A percentile compares a stretch with the other conserved stretches of the same genome.
These are phyloP conservation scores for Dendrobium catenatum DNA, from an alignment of 106 monocot genomes.

Conservation along the genomic window DNA sequence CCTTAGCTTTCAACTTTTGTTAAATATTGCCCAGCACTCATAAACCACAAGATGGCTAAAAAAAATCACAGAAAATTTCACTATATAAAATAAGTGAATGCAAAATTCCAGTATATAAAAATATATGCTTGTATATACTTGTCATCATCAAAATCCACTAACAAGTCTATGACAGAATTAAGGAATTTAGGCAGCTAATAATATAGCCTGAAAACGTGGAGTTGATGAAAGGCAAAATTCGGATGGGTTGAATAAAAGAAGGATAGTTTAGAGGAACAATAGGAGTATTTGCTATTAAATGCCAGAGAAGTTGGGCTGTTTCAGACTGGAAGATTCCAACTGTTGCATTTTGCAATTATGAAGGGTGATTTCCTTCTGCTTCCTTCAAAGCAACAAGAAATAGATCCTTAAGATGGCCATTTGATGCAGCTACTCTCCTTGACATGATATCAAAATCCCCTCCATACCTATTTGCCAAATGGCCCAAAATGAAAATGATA, in stretches of 20 bases:
- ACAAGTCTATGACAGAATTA: too few species aligned
- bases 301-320: too few species aligned
- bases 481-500: background rate
- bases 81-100: too few species aligned
- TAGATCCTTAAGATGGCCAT: conserved; percentile 61
- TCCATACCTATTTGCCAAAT: conserved; percentile 36
- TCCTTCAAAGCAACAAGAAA: conserved; percentile 47
- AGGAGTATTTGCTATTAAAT: background rate
- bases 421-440: conserved; percentile 75
- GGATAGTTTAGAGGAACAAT: background rate
- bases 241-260: background rate
- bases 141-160: too few species aligned
- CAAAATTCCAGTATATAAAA: too few species aligned
- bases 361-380: background rate
- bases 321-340: background rate
- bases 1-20: too few species aligned
- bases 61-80: too few species aligned
- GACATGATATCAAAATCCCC: conserved; percentile 73
- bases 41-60: too few species aligned
- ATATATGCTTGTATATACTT: too few species aligned
- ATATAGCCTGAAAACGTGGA: background rate
- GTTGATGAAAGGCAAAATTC: background rate
- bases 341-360: background rate
- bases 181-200: background rate
- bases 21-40: too few species aligned